Base-by-base conservation (phyloP, 495 filamentous ascomycete genomes). In the Barbatosphaeria neglecta region DNA sequence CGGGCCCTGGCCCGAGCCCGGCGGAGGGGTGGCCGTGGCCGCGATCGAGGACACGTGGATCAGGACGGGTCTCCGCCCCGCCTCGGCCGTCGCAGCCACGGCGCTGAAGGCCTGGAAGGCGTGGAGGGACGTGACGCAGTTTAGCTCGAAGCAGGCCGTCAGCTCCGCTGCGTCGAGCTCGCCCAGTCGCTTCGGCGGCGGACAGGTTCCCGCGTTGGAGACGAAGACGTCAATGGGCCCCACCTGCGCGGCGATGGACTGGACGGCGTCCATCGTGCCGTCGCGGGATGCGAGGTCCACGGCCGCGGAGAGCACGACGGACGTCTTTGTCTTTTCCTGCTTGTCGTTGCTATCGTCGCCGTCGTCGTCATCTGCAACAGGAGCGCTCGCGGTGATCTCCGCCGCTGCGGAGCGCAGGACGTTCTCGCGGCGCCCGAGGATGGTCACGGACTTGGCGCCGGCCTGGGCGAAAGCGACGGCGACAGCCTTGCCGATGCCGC, bases 381-480 rank as follows among this genome's bases (percentile, higher is more conserved):
- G n/a, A n/a, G n/a, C n/a, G n/a, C n/a, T n/a, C n/a, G n/a, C n/a
- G n/a, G n/a, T n/a, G 33, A 46, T 46, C 15, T 46, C 45, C 3
- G 37, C 39, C 13, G 15, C 22, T 9, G 46, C 46, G 6, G 39
- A 43, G n/a, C n/a, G 19, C n/a, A 48, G 39, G 18, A 42, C 39
- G 24, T 28, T 11, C 16, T 35, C 38, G 0, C 51, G 42, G 4
- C 54, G 53, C 5, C 44, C 53, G 16, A 57, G 52, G 20, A 57
- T 45, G 37, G 49, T 42, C 3, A 57, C 50, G 22, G 38, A 25
- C 13, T 23, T 37, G n/a, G 55, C 51, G 16, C 58, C 52, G 18
- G 58, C 59, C n/a, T 44, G 44, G 27, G 60, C 59, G 41, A 62
- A 61, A 18, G 50, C 45, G 25, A 45, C 47, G 15, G 53, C 56